Base-by-base conservation (phyloP, 139 green algal species). In the Asterochloris erici region DNA sequence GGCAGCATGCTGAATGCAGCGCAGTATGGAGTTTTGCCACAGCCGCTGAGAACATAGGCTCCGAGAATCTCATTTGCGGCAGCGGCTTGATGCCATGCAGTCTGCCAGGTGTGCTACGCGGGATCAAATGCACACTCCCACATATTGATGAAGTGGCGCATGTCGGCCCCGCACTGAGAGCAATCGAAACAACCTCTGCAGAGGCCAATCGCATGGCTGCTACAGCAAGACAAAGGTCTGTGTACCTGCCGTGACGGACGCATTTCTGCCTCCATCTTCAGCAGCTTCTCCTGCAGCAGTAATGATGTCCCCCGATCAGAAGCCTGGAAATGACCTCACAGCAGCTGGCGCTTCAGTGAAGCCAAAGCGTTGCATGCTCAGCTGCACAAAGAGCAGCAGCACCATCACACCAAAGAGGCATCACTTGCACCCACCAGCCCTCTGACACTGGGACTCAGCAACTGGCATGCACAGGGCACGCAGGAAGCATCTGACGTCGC, bases 181-280 rank as follows among this genome's bases (percentile, higher is more conserved):
- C 70, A 77, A 26, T 23, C 21, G 54, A 73, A 17, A 26, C 62
- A 81, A 24, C 0, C 11, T 12, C 15, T 62, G 21, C 16, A 29
- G 29, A 23, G n/a, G 38, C 0, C 14, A n/a, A 10, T 54, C 6
- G 38, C 38, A 54, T 6, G 6, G 38, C 38, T 54, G 38, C 38
- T 54, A 54, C 38, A 54, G 38, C 38, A 54, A 54, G 38, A 54
- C 4, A 6, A 6, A 54, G 38, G 6, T 2, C 11, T 66, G 14
- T 12, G 23, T 78, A 85, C 82, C 82, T 77, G 74, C 12, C 75
- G 64, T 12, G 68, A 47, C 17, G 29, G 63, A 23, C 64, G 76
- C 16, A 38, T 47, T 16, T 85, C 75, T 23, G 63, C 74, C 26
- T 79, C 29, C 82, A 85, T 81, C 17, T 29, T 71, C 74, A 85